Evolutionary conservation across 352 stramenopile genomes (phyloP), one percentile per base, ranked within the genome.

Genomic region (Phytopythium vexans): DNA sequence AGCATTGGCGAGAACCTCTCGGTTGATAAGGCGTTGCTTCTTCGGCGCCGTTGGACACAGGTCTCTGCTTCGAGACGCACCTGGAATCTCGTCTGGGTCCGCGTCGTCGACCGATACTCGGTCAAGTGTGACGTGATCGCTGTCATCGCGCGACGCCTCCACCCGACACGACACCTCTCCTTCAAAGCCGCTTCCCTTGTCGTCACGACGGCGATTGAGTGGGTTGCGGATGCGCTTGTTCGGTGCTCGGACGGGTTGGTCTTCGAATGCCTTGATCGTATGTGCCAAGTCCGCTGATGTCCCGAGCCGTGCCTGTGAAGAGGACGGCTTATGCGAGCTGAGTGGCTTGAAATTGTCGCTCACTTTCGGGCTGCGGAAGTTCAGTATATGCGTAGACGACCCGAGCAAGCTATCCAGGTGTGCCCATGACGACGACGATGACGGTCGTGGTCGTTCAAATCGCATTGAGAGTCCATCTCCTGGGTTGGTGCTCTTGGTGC

Each of bases 351-450:
- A 90, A 36, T 87, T 87, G 41, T 92, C 82, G 57, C 79, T 90
- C 31, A 92, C 77, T 56, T 92, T 92, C 3, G 82, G 79, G 43
- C 82, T 92, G 34, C 72, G 64, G 43, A 92, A 92, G 49, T 90
- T 84, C 4, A 90, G 64, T 47, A 92, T 90, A 48, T 92, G 82
- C 6, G 75, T 49, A 1, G 79, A 88, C 2, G 70, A 70, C 0
- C 82, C 79, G 16, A 92, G 69, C 3, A 90, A 68, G 14, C 77
- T 77, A 45, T 89, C 77, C 8, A 90, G 62, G 45, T 88, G 81
- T 8, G 59, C 72, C 77, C 78, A 91, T 7, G 74, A 79, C 4
- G 72, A 77, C 31, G 54, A 54, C 6, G 62, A 75, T 9, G 72
- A 70, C 32, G 72, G 67, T 7, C 80, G 77, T 27, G 69, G 58